Evolutionary conservation across 345 rosid genomes (phyloP).

Genomic region (Citropsis articulata): DNA sequence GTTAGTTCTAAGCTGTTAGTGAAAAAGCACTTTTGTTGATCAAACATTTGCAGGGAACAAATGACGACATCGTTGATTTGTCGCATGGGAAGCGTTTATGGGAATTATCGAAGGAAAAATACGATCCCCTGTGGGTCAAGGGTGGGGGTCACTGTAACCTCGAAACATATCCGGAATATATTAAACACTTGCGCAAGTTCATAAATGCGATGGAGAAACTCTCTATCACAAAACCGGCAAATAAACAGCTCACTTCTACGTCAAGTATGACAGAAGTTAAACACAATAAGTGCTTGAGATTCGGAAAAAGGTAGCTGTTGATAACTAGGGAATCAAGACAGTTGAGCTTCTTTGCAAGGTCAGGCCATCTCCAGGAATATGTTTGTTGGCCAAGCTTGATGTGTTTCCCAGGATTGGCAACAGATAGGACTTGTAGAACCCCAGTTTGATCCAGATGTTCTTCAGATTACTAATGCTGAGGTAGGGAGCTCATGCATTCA

Average conservation of each 20-base stretch:
- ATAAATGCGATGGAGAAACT: conserved; percentile 90
- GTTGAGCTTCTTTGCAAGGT: conserved; percentile 9
- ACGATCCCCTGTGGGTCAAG: conserved; percentile 92
- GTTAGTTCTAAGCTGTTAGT: neutral
- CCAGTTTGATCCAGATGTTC: conserved; percentile 23
- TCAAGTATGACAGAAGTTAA: conserved; percentile 59
- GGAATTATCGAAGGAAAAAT: conserved; percentile 90
- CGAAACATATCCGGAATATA: conserved; percentile 90
- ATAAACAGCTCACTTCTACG: conserved; percentile 39
- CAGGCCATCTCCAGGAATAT: conserved; percentile 5
- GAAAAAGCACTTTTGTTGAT: neutral
- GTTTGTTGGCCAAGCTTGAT: conserved; percentile 14
- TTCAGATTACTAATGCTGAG: neutral
- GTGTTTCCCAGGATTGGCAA: conserved; percentile 15
- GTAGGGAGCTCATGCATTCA: conserved; percentile 3
- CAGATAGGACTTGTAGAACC: conserved; percentile 11
- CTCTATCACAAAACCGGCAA: conserved; percentile 46
- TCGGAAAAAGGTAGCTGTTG: conserved; percentile 43
- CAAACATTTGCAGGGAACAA: conserved; percentile 71
- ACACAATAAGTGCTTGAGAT: conserved; percentile 69
- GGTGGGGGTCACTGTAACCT: conserved; percentile 99
- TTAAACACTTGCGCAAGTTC: conserved; percentile 77
- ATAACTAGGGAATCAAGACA: conserved; percentile 4
- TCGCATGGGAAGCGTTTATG: conserved; percentile 90
- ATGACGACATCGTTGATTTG: conserved; percentile 81